Evolutionary conservation across 257 asterid species (phyloP), one percentile per base, ranked within the genome.

Genomic region (Rehmannia glutinosa): DNA sequence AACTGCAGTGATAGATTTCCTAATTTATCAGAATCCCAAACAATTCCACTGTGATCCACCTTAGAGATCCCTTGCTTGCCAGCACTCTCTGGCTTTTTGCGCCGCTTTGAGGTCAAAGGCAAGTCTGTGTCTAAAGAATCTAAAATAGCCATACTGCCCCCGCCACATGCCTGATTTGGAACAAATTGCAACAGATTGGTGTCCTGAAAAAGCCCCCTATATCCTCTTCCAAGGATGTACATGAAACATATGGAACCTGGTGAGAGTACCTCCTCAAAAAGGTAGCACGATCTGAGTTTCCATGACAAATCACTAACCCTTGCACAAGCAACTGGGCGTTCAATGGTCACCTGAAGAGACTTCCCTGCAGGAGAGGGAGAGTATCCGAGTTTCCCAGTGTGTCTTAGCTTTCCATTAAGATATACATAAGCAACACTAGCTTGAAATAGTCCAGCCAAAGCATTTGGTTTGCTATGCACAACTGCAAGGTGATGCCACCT

Each of bases 401-500:
- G 95, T 35, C 85, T 82, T 64, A 94, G 80, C 86, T 88, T 94
- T 72, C 97, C 99, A 80, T 94, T 85, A 71, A 94, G 85, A 79
- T 94, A 94, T 36, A 94, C 95, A 78, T 82, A 83, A 73, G 99
- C 99, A 74, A 94, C 82, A 77, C 99, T 94, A 28, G 97, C 93
- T 76, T 94, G 99, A 78, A 94, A 94, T 39, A 94, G 82, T 64
- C 99, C 99, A 59, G 97, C 99, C 95, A 94, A 86, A 70, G 99
- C 99, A 83, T 91, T 91, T 43, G 99, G 99, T 77, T 94, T 94
- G 83, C 97, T 91, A 74, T 94, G 99, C 75, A 94, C 99, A 75
- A 94, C 84, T 62, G 97, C 96, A 23, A 94, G 96, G 81, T 94
- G 99, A 91, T 94, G 88, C 99, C 99, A 94, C 80, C 97, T 82